These are phyloP conservation scores for Thalassiosira profunda DNA, from an alignment of 108 stramenopile species.

Conservation along the genomic window DNA sequence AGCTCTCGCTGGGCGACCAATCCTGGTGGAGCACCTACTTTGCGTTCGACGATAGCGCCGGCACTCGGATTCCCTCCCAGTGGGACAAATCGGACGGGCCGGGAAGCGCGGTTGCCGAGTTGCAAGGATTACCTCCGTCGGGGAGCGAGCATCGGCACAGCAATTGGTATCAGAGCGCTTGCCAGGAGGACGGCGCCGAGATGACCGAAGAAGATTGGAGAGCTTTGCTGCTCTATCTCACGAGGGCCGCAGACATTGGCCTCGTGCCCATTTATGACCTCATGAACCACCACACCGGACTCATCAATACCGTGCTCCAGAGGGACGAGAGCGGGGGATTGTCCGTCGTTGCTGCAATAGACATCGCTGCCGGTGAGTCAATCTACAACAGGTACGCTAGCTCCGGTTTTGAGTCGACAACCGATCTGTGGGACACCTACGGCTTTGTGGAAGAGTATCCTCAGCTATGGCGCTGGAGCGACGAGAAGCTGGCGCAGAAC, in stretches of 20 bases:
- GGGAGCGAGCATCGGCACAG: constrained; percentile 37
- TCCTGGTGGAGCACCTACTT: constrained; percentile 45
- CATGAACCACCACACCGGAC: constrained; percentile 54
- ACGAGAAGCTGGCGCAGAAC: constrained; percentile 11
- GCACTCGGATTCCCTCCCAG: constrained; percentile 29
- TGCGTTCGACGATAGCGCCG: constrained; percentile 34
- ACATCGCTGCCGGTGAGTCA: constrained; percentile 26
- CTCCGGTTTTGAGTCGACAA: constrained; percentile 26
- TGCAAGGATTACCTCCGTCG: constrained; percentile 41
- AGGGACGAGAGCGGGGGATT: constrained; percentile 29
- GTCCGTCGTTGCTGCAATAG: constrained; percentile 18
- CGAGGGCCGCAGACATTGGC: constrained; percentile 36
- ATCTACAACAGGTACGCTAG: constrained; percentile 46
- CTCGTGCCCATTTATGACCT: constrained; percentile 47
- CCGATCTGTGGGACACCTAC: constrained; percentile 37
- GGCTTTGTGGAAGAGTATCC: constrained; percentile 56
- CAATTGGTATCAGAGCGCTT: constrained; percentile 13
- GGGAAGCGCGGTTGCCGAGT: constrained; percentile 20
- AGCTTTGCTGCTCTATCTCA: constrained; percentile 35
- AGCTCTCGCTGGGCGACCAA: constrained; percentile 25
- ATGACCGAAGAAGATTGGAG: constrained; percentile 5
- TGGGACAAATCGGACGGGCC: constrained; percentile 13
- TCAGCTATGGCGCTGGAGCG: constrained; percentile 48
- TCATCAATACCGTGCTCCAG: constrained; percentile 33
- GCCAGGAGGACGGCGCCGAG: background rate